Evolutionary conservation across 257 asterid genomes (phyloP).

Genomic region (Solanum clarkiae): DNA sequence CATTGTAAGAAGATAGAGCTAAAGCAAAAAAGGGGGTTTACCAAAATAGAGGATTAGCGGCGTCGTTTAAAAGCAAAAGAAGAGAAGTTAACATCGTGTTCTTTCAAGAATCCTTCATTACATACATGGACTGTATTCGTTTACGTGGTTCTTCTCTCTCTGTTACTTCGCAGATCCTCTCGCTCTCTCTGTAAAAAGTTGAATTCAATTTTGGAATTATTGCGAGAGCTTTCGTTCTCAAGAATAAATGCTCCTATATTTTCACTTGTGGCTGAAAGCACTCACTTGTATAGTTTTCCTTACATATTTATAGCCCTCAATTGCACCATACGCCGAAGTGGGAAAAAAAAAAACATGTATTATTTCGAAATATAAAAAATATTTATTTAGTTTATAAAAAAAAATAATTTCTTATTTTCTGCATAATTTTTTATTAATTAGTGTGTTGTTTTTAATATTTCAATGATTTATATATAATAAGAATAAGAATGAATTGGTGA

Average conservation of each 20-base stretch:
- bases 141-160: slow-evolving; percentile 50
- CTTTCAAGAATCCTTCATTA: slow-evolving; percentile 38
- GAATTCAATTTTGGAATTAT: background rate
- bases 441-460: no score
- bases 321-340: background rate
- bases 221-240: slow-evolving; percentile 6
- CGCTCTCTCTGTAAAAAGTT: background rate
- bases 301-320: background rate
- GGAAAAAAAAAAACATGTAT: no score
- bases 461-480: no score
- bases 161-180: background rate
- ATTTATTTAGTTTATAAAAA: no score
- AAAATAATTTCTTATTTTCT: no score
- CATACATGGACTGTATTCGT: slow-evolving; percentile 64
- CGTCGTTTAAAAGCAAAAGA: slow-evolving; percentile 8
- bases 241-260: background rate
- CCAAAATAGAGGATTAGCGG: background rate
- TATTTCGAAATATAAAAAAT: no score
- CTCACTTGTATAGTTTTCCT: background rate
- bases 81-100: slow-evolving; percentile 27
- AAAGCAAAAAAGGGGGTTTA: background rate
- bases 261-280: background rate
- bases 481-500: no score
- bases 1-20: slow-evolving; percentile 12
- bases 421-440: no score